Evolutionary conservation across 208 protist genomes (phyloP), one percentile per base, ranked within the genome.

Genomic region (Trypanosoma theileri): DNA sequence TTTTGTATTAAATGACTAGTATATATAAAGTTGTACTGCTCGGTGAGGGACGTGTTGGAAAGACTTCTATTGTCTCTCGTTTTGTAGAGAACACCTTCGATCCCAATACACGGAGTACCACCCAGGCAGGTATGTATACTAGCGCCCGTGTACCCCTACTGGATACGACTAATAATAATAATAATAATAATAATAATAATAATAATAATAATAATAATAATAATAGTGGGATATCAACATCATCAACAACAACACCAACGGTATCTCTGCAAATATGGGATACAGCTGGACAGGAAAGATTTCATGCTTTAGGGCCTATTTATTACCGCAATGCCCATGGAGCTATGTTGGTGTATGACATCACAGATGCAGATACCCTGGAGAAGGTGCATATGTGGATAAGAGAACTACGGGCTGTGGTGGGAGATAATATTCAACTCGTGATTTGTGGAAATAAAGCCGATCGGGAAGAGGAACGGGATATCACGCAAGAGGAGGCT

Each of bases 301-400:
- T 91, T 63, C 86, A 93, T 66, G 86, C 89, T 16, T 75, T 96
- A 28, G 84, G 78, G 12, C 89, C 89, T 7, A 92, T 96, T 66
- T 96, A 95, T 70, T 95, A 95, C 73, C 84, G 88, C 54, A 85
- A 92, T 65, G 82, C 86, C 0, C 69, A 89, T 42, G 89, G 86
- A 14, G 97, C 96, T 21, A 64, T 98, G 24, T 81, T 98, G 0
- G 96, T 98, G 14, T 99, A 98, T 71, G 98, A 99, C 73, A 84
- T 98, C 51, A 98, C 94, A 46, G 97, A 98, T 70, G 81, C 79
- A 19, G 88, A 97, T 67, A 96, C 93, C 10, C 96, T 98, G 54
- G 75, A 84, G 7, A 94, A 89, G 70, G 95, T 97, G 54, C 94
- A 96, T n/a, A 92, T 82, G 45, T 98, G 98, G 98, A 92, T 98